A percentile compares a stretch with the other conserved stretches of the same genome.
These are phyloP conservation scores for Coniochaeta hoffmannii DNA, from an alignment of 2,329 filamentous ascomycete species.

Conservation along the genomic window DNA sequence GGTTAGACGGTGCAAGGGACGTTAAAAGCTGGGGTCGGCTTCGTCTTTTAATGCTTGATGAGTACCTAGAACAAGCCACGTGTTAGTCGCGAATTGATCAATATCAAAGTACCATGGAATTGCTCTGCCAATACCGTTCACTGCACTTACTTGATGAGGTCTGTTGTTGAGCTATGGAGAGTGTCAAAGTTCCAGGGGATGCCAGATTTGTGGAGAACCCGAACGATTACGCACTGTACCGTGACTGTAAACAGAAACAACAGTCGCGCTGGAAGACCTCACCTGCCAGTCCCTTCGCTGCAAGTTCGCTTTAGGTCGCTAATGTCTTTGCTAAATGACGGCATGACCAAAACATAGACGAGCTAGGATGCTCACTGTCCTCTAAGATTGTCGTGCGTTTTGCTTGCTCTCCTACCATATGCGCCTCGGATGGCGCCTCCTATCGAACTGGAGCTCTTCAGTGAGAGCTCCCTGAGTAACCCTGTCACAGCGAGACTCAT, in stretches of 20 bases:
- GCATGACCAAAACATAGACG: neutral
- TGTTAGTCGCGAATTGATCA: neutral
- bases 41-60: neutral
- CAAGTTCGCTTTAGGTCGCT: neutral
- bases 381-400: neutral
- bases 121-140: no score
- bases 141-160: no score
- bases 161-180: neutral
- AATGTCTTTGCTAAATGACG: neutral
- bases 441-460: slow-evolving; percentile 29
- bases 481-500: slow-evolving; percentile 51
- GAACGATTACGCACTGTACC: neutral
- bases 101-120: neutral
- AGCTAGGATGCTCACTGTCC: neutral
- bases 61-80: neutral
- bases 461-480: slow-evolving; percentile 50
- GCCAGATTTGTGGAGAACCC: neutral
- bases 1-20: neutral
- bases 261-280: neutral
- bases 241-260: neutral
- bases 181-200: neutral
- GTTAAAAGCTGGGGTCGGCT: slow-evolving; percentile 7
- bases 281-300: neutral
- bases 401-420: neutral
- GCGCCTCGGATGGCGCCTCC: neutral